Conservation (phyloP, 2,329 filamentous ascomycete species). For the Aspergillus sp. region DNA sequence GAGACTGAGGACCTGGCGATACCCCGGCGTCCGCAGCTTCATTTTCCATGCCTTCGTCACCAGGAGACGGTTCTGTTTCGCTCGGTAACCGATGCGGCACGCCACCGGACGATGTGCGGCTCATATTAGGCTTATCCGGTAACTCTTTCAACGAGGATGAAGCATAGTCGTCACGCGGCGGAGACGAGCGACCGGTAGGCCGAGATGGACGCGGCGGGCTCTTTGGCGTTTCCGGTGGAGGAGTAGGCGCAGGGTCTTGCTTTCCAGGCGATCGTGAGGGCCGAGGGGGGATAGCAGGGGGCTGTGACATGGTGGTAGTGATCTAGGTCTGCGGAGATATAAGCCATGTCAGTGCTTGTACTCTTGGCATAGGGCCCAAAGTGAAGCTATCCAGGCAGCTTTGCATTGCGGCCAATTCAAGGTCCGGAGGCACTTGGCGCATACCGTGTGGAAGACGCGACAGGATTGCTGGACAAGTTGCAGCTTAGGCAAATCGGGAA, state of each 20-base stretch:
- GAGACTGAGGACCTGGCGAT: constrained; percentile 40
- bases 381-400: no score
- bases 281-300: constrained; percentile 53
- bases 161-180: constrained; percentile 67
- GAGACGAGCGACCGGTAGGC: constrained; percentile 66
- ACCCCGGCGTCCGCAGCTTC: constrained; percentile 47
- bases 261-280: constrained; percentile 47
- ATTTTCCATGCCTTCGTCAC: constrained; percentile 86
- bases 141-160: constrained; percentile 76
- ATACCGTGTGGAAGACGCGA: no score
- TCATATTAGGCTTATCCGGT: constrained; percentile 34
- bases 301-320: constrained; percentile 31
- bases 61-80: constrained; percentile 73
- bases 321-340: constrained; percentile 2
- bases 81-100: constrained; percentile 55
- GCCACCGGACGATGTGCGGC: constrained; percentile 26
- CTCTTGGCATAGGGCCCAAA: no score
- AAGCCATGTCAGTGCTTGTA: no score
- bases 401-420: constrained; percentile 1
- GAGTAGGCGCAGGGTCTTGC: constrained; percentile 28
- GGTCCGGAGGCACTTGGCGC: no score
- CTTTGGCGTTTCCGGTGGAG: constrained; percentile 50
- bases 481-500: no score
- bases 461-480: no score
- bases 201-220: constrained; percentile 70